These are phyloP conservation scores for Malus domestica DNA, from an alignment of 306 rosid species.

Conservation along the genomic window ASM211411v1 NC_041805.1:34553501-34554000, in stretches of 20 bases:
- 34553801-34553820: conserved; percentile 92
- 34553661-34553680: conserved; percentile 45
- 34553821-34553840: conserved; percentile 93
- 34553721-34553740: conserved; percentile 16
- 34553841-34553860: conserved; percentile 78
- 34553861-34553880: conserved; percentile 49
- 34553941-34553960: neutral
- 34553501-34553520: neutral
- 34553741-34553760: conserved; percentile 7
- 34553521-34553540: conserved; percentile 15
- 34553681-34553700: conserved; percentile 6
- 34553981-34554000: neutral
- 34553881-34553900: neutral
- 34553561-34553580: conserved; percentile 83
- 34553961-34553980: neutral
- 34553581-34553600: conserved; percentile 95
- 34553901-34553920: conserved; percentile 4
- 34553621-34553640: conserved; percentile 75
- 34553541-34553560: conserved; percentile 28
- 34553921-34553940: conserved; percentile 5
- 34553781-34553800: conserved; percentile 70
- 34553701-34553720: neutral
- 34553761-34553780: conserved; percentile 74
- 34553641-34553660: conserved; percentile 74
- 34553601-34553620: conserved; percentile 99